Evolutionary conservation across 2,329 filamentous ascomycete genomes (phyloP).

Genomic region (Colletotrichum sidae): DNA sequence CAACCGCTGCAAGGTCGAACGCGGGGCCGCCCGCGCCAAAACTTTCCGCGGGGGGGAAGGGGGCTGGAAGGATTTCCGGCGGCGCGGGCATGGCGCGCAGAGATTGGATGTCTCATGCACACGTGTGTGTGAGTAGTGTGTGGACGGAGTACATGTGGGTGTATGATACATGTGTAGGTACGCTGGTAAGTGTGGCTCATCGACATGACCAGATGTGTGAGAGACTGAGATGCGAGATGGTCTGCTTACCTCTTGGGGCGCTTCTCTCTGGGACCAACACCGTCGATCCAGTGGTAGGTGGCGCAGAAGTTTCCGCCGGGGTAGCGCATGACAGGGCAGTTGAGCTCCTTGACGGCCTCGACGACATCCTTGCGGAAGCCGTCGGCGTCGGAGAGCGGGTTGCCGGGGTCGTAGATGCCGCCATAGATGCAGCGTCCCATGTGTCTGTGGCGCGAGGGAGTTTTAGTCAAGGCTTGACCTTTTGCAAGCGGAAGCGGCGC

Average conservation of each 20-base stretch:
- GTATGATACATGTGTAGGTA: too few species aligned
- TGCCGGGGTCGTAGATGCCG: slow-evolving; percentile 84
- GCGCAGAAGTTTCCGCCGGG: slow-evolving; percentile 88
- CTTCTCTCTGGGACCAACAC: slow-evolving; percentile 78
- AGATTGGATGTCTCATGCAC: neutral
- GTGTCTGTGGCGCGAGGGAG: slow-evolving; percentile 64
- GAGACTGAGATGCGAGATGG: too few species aligned
- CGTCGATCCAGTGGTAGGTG: slow-evolving; percentile 88
- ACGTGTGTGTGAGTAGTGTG: too few species aligned
- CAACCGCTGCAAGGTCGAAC: slow-evolving; percentile 4
- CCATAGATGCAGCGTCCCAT: slow-evolving; percentile 93
- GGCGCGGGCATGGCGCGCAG: neutral
- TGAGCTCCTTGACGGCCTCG: slow-evolving; percentile 76
- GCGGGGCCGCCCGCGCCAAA: slow-evolving; percentile 5
- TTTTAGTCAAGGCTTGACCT: neutral
- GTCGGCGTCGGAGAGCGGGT: slow-evolving; percentile 76
- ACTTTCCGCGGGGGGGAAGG: neutral
- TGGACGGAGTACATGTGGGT: too few species aligned
- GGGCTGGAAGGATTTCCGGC: neutral
- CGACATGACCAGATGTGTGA: neutral
- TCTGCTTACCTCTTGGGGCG: slow-evolving; percentile 61
- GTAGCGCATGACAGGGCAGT: slow-evolving; percentile 82
- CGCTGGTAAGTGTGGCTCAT: neutral
- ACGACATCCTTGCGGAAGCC: slow-evolving; percentile 86
- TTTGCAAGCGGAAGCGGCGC: neutral